A percentile compares a stretch with the other conserved stretches of the same genome.
Evolutionary conservation across 306 rosid species (phyloP).

Genomic region (Cotoneaster glaucophyllus): DNA sequence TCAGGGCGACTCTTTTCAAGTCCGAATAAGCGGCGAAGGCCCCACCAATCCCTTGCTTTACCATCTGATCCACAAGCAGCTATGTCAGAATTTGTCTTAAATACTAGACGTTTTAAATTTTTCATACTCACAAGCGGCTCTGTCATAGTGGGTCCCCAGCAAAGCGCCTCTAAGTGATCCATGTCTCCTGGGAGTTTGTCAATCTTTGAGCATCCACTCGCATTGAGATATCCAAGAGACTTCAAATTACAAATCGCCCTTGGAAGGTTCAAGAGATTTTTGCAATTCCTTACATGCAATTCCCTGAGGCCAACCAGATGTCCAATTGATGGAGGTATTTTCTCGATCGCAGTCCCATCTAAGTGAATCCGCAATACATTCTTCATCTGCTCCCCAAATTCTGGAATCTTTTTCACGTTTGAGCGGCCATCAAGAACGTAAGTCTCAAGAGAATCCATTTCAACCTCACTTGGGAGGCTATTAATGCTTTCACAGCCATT

Average conservation of each 20-base stretch:
- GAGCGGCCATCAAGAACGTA: too few relatives aligned
- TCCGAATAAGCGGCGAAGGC: too few relatives aligned
- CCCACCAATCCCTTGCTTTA: too few relatives aligned
- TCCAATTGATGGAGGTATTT: conserved; percentile 3
- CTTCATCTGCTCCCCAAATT: too few relatives aligned
- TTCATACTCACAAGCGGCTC: background rate
- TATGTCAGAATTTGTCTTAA: too few relatives aligned
- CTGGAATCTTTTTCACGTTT: too few relatives aligned
- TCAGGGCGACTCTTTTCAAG: too few relatives aligned
- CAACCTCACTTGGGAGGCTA: background rate
- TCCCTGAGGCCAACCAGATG: background rate
- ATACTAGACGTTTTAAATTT: background rate
- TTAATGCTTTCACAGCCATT: background rate
- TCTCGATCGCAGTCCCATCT: too few relatives aligned
- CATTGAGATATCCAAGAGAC: background rate
- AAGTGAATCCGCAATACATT: background rate
- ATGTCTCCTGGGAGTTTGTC: background rate
- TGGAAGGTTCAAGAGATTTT: background rate
- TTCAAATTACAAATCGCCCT: background rate
- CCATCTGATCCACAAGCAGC: too few relatives aligned
- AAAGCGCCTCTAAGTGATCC: background rate
- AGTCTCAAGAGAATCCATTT: too few relatives aligned
- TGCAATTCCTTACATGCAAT: background rate
- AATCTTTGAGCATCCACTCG: background rate
- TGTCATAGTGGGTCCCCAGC: too few relatives aligned